Evolutionary conservation across 2,329 filamentous ascomycete genomes (phyloP).

Genomic region (Penicillium sp.): DNA sequence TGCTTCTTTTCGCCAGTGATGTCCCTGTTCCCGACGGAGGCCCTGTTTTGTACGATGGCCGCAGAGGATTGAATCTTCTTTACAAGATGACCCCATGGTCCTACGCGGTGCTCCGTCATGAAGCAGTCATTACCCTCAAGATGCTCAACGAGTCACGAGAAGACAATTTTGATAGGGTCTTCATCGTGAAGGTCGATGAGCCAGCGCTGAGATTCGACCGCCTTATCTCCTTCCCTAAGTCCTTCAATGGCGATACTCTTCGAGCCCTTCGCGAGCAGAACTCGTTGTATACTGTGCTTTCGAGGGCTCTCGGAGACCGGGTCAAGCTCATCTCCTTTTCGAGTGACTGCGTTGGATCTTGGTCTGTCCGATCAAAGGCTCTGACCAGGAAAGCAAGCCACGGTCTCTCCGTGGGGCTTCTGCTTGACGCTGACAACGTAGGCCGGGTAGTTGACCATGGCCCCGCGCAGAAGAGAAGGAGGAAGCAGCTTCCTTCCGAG

Average conservation of each 20-base stretch:
- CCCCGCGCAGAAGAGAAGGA: constrained; percentile 80
- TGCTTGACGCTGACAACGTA: constrained; percentile 68
- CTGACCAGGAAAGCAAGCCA: constrained; percentile 24
- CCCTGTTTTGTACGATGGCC: constrained; percentile 75
- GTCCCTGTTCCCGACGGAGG: constrained; percentile 39
- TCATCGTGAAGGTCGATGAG: constrained; percentile 60
- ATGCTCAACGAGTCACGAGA: constrained; percentile 68
- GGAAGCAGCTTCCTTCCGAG: constrained; percentile 72
- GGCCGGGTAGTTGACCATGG: constrained; percentile 79
- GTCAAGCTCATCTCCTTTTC: constrained; percentile 62
- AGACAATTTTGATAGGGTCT: constrained; percentile 79
- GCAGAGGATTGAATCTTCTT: constrained; percentile 69
- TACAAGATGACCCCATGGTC: constrained; percentile 91
- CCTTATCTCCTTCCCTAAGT: constrained; percentile 37
- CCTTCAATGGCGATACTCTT: constrained; percentile 25
- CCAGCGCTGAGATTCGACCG: constrained; percentile 53
- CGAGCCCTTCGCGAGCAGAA: constrained; percentile 28
- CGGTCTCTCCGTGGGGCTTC: constrained; percentile 58
- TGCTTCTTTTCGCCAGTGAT: constrained; percentile 39
- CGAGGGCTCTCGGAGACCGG: constrained; percentile 69
- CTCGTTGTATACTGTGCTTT: constrained; percentile 59
- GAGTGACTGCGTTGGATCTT: constrained; percentile 37
- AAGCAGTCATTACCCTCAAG: constrained; percentile 68
- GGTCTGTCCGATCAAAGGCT: constrained; percentile 46
- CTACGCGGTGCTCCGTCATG: constrained; percentile 64